Evolutionary conservation across 2,329 filamentous ascomycete genomes (phyloP), one percentile per base, ranked within the genome.

Genomic region (Cladosporium sp.): DNA sequence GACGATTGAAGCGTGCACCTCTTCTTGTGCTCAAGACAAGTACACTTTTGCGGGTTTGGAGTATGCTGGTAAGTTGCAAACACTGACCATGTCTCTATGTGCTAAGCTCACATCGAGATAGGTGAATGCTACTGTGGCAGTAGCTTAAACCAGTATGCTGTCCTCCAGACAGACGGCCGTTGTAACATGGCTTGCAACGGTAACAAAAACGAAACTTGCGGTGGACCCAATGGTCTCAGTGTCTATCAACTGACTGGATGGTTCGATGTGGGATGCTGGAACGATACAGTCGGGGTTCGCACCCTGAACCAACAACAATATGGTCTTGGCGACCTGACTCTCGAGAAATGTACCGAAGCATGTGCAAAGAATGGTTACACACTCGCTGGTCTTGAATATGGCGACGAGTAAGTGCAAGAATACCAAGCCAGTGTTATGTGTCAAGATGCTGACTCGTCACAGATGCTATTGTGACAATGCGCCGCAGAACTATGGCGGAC

Each of bases 81-180:
- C 17, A 34, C 25, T 19, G 24, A 25, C 10, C 42, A 6, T 8
- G 28, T 20, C 17, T 32, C 19, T 8, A 22, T 24, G 13, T 25
- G 40, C 15, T 7, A 28, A 17, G 19, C 52, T 55, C 17, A 55
- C 39, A 17, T 12, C 22, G 19, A n/a, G 6, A 37, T 19, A 55
- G 52, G 52, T 20, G 54, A 57, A 50, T 73, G 71, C 60, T 73
- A 62, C 60, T 73, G 71, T 57, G 70, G 67, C 15, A 67, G 68
- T 48, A 51, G 52, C 10, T 35, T 72, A 9, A 61, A 59, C 35
- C 63, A 62, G 20, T 64, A 58, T 22, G 54, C 44, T 22, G 24
- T 35, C 9, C 17, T 34, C 12, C 44, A 48, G 44, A 50, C 54
- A 3, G 63, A 67, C 6, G 64, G 64, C 42, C 54, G 66, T 47